A percentile compares a stretch with the other conserved stretches of the same genome.
These are phyloP conservation scores for Nannizzia gypsea DNA, from an alignment of 2,329 filamentous ascomycete genomes.

Conservation along the genomic window DNA sequence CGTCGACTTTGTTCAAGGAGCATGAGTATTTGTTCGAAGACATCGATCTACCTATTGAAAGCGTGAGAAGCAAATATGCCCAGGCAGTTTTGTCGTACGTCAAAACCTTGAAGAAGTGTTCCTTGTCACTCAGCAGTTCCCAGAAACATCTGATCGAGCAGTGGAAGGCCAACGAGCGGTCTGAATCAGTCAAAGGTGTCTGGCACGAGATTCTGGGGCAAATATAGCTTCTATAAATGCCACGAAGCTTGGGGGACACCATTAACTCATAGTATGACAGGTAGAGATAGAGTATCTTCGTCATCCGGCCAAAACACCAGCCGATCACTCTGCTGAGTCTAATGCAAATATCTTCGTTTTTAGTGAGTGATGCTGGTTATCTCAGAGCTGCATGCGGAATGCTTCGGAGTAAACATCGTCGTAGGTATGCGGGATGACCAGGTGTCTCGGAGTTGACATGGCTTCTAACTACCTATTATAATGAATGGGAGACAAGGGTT, in stretches of 20 bases:
- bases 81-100: slow-evolving; percentile 26
- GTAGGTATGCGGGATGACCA: neutral
- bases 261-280: neutral
- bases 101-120: slow-evolving; percentile 18
- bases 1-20: slow-evolving; percentile 21
- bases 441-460: neutral
- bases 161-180: slow-evolving; percentile 33
- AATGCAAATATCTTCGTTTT: neutral
- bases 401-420: neutral
- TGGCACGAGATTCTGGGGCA: neutral
- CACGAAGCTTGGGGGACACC: neutral
- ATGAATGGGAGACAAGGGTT: no score
- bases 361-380: neutral
- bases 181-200: slow-evolving; percentile 20
- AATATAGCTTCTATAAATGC: no score
- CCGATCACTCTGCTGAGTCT: neutral
- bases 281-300: neutral
- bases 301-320: neutral
- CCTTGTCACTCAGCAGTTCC: slow-evolving; percentile 15
- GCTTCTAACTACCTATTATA: no score
- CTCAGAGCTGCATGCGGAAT: neutral
- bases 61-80: slow-evolving; percentile 28
- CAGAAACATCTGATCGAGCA: slow-evolving; percentile 18
- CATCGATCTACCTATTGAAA: slow-evolving; percentile 26
- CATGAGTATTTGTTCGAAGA: slow-evolving; percentile 23